Evolutionary conservation across 257 asterid genomes (phyloP).

Genomic region (Solanum chilense): DNA sequence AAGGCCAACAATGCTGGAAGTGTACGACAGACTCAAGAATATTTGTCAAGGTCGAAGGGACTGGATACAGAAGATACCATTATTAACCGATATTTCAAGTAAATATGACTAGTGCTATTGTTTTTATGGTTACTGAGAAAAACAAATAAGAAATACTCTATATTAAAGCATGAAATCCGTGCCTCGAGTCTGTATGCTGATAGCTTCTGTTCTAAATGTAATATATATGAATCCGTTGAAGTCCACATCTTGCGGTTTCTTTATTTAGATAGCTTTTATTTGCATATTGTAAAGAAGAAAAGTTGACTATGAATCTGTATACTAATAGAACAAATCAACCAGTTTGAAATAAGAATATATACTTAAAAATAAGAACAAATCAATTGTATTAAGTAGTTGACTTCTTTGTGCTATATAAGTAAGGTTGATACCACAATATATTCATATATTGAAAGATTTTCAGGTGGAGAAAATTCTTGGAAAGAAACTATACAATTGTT

Average conservation of each 20-base stretch:
- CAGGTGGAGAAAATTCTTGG: not conserved
- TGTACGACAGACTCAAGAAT: not conserved
- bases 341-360: too few relatives aligned
- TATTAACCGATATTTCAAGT: not conserved
- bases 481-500: not conserved
- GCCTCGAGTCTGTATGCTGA: not conserved
- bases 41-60: not conserved
- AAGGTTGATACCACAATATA: not conserved
- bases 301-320: not conserved
- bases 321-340: not conserved
- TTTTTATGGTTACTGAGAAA: not conserved
- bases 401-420: not conserved
- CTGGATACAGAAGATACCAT: not conserved
- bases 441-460: not conserved
- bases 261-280: not conserved
- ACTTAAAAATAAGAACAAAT: not conserved
- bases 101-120: not conserved
- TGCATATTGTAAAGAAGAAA: not conserved
- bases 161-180: not conserved
- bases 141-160: not conserved
- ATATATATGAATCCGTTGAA: not conserved
- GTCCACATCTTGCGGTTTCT: not conserved
- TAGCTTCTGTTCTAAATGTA: not conserved
- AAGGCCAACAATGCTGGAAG: constrained; percentile 17
- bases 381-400: not conserved